Conservation (phyloP, 768 basidiomycete genomes). For the Strobilomyces dryophilus region DNA sequence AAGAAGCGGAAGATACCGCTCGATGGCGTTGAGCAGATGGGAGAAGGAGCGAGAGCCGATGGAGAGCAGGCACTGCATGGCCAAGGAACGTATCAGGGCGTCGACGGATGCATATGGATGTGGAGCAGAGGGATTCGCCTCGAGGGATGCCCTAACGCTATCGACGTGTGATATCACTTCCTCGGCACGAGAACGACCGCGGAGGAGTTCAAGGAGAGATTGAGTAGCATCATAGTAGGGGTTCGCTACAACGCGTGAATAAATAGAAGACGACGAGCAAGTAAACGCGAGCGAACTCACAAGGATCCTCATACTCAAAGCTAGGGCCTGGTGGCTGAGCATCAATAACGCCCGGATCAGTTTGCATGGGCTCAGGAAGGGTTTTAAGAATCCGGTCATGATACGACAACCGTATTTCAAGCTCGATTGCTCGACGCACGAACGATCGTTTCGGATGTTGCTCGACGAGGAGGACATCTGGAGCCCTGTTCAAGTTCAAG, state of each 20-base stretch:
- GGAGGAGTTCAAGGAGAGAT: conserved; percentile 72
- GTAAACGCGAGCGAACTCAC: conserved; percentile 36
- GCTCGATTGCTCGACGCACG: conserved; percentile 80
- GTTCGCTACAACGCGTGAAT: conserved; percentile 46
- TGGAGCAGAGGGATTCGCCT: conserved; percentile 50
- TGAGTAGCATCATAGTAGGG: conserved; percentile 79
- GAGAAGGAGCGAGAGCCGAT: conserved; percentile 96
- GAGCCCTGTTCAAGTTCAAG: conserved; percentile 56
- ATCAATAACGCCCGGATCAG: conserved; percentile 57
- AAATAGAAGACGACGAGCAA: neutral
- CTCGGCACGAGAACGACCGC: conserved; percentile 74
- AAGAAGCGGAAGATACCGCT: conserved; percentile 81
- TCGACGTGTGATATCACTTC: conserved; percentile 78
- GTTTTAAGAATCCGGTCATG: conserved; percentile 90
- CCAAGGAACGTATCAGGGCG: conserved; percentile 65
- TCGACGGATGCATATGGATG: conserved; percentile 57
- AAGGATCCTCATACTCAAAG: conserved; percentile 79
- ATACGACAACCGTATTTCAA: conserved; percentile 89
- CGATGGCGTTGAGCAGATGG: conserved; percentile 95
- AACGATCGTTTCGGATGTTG: conserved; percentile 88
- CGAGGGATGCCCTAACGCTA: conserved; percentile 59
- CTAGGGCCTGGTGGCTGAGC: conserved; percentile 72
- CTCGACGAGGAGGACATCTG: conserved; percentile 67
- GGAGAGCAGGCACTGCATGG: conserved; percentile 83
- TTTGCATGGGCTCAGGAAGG: conserved; percentile 78